Conservation (phyloP, 495 filamentous ascomycete genomes). For the Umbilicaria muhlenbergii region DNA sequence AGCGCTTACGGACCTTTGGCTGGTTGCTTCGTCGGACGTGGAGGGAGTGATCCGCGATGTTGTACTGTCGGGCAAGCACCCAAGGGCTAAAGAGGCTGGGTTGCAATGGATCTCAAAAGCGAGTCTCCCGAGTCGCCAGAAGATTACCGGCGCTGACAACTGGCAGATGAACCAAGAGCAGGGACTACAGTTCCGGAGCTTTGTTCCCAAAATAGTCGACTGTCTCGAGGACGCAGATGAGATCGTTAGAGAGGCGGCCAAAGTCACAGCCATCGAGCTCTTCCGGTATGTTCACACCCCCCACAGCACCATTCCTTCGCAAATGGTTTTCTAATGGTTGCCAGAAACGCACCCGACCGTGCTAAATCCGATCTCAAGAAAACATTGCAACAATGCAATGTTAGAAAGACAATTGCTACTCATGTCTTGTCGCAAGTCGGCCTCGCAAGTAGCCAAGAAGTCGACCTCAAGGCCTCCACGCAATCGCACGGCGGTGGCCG, state of each 20-base stretch:
- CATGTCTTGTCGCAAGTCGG: slow-evolving; percentile 62
- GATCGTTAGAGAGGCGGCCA: slow-evolving; percentile 69
- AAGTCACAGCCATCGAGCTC: slow-evolving; percentile 64
- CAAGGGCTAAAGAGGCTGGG: slow-evolving; percentile 65
- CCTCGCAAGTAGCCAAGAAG: slow-evolving; percentile 21
- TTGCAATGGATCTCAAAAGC: slow-evolving; percentile 64
- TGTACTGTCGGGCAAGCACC: slow-evolving; percentile 64
- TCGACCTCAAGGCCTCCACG: slow-evolving; percentile 6
- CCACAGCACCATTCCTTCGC: not conserved
- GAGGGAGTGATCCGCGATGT: slow-evolving; percentile 65
- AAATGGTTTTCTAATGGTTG: slow-evolving; percentile 2
- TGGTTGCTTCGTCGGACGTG: slow-evolving; percentile 44
- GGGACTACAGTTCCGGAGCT: slow-evolving; percentile 61
- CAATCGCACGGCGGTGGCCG: slow-evolving; percentile 26
- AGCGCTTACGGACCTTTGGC: slow-evolving; percentile 48
- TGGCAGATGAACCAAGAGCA: slow-evolving; percentile 61
- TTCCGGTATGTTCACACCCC: slow-evolving; percentile 44
- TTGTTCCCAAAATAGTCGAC: slow-evolving; percentile 69
- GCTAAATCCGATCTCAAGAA: slow-evolving; percentile 81
- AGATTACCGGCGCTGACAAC: slow-evolving; percentile 6
- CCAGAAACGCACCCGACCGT: slow-evolving; percentile 56
- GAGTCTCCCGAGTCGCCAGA: slow-evolving; percentile 22
- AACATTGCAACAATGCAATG: slow-evolving; percentile 60
- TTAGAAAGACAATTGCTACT: slow-evolving; percentile 68
- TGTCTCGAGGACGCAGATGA: slow-evolving; percentile 81